These are phyloP conservation scores for Phaffomyces opuntiae DNA, from an alignment of 805 yeast genomes.

Conservation along the genomic window DNA sequence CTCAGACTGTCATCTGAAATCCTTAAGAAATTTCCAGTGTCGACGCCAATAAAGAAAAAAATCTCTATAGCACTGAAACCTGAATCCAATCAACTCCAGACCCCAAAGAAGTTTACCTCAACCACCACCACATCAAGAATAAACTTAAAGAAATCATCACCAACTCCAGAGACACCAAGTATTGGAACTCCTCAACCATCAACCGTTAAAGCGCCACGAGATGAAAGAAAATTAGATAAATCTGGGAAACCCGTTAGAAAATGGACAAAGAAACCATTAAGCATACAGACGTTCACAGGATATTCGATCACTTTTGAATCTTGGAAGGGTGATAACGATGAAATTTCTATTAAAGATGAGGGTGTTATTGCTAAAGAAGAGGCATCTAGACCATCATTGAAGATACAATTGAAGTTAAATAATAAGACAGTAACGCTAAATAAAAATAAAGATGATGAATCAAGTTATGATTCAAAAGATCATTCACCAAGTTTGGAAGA, in stretches of 20 bases:
- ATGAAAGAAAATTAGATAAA: conserved; percentile 30
- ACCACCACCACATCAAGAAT: conserved; percentile 2
- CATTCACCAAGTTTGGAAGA: conserved; percentile 19
- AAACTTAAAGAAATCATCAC: conserved; percentile 3
- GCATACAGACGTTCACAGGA: conserved; percentile 40
- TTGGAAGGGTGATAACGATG: conserved; percentile 31
- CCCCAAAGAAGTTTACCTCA: conserved; percentile 2
- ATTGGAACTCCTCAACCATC: conserved; percentile 10
- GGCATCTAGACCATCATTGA: conserved; percentile 1
- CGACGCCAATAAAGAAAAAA: conserved; percentile 3
- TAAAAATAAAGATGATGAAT: not conserved
- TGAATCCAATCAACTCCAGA: not conserved
- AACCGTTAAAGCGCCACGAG: conserved; percentile 5
- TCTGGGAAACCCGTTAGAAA: conserved; percentile 35
- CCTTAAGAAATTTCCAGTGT: conserved; percentile 6
- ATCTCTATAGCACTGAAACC: not conserved
- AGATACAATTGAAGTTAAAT: conserved; percentile 19
- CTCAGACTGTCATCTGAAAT: conserved; percentile 12
- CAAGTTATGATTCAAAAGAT: conserved; percentile 15
- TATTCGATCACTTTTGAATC: conserved; percentile 27
- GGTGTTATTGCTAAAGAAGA: not conserved
- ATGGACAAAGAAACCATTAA: conserved; percentile 35
- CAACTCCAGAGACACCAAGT: conserved; percentile 8
- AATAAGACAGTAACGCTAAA: conserved; percentile 10
- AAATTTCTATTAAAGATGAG: not conserved